A percentile compares a stretch with the other conserved stretches of the same genome.
Evolutionary conservation across 352 stramenopile genomes (phyloP).

Genomic region (Albugo laibachii): DNA sequence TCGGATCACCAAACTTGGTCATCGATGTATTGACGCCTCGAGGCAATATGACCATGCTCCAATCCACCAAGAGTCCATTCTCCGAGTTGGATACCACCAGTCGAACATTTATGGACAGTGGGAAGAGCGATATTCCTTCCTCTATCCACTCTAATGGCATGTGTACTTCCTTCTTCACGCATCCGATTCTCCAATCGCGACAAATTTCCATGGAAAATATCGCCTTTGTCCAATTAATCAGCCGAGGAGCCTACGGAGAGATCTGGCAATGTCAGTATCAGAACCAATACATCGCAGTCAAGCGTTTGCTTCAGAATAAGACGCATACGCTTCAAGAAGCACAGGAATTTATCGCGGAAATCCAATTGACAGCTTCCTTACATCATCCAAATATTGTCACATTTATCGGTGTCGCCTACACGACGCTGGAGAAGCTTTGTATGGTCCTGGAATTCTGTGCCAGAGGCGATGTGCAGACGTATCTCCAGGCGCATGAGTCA

Average conservation of each 20-base stretch:
- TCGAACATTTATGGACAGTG: no score
- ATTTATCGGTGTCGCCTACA: slow-evolving; percentile 24
- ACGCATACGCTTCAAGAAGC: slow-evolving; percentile 7
- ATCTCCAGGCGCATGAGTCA: slow-evolving; percentile 11
- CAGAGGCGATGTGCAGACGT: slow-evolving; percentile 16
- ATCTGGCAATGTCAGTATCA: slow-evolving; percentile 15
- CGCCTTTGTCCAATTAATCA: slow-evolving; percentile 15
- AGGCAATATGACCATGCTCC: no score
- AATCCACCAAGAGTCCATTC: no score
- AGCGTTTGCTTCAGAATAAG: slow-evolving; percentile 8
- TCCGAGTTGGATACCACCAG: no score
- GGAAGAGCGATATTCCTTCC: no score
- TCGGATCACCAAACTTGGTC: no score
- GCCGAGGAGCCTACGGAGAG: slow-evolving; percentile 27
- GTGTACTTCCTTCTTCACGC: slow-evolving; percentile 9
- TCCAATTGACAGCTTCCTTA: slow-evolving; percentile 13
- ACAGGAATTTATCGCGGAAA: slow-evolving; percentile 16
- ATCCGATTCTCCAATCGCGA: slow-evolving; percentile 15
- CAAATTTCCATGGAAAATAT: slow-evolving; percentile 22
- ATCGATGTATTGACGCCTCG: no score
- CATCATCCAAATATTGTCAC: slow-evolving; percentile 17
- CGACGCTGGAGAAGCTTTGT: slow-evolving; percentile 17
- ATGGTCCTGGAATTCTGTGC: slow-evolving; percentile 26
- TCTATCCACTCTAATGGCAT: no score
- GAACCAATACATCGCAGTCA: slow-evolving; percentile 8